A percentile compares a stretch with the other conserved stretches of the same genome.
Conservation (phyloP, 2,329 filamentous ascomycete genomes). For the Hypoxylon sp. region DNA sequence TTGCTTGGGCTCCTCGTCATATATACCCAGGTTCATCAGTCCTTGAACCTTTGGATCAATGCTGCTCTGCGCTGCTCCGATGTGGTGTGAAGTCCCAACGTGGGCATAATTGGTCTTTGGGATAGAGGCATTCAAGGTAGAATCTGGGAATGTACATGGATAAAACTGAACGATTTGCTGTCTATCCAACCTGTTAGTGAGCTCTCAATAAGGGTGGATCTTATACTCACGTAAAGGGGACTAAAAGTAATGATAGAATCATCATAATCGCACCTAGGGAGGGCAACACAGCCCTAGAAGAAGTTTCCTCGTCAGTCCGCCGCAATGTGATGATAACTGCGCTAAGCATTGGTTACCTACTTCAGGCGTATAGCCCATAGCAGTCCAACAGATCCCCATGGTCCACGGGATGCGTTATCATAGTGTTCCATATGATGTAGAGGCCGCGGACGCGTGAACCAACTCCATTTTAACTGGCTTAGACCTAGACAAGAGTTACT, state of each 20-base stretch:
- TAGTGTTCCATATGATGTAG: slow-evolving; percentile 30
- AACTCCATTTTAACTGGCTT: slow-evolving; percentile 33
- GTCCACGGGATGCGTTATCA: slow-evolving; percentile 31
- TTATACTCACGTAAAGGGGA: slow-evolving; percentile 28
- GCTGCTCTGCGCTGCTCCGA: slow-evolving; percentile 2
- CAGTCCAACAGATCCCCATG: slow-evolving; percentile 25
- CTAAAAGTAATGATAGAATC: slow-evolving; percentile 27
- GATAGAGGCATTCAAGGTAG: slow-evolving; percentile 20
- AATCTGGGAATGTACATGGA: slow-evolving; percentile 20
- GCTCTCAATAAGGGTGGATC: not conserved
- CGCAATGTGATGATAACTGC: not conserved
- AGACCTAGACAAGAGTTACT: slow-evolving; percentile 11
- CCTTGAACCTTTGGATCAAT: slow-evolving; percentile 13
- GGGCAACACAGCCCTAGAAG: slow-evolving; percentile 21
- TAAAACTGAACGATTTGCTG: slow-evolving; percentile 31
- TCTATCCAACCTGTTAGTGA: slow-evolving; percentile 2
- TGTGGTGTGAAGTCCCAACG: slow-evolving; percentile 17
- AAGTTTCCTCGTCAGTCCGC: not conserved
- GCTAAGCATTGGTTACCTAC: slow-evolving; percentile 4
- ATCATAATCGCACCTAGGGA: slow-evolving; percentile 25
- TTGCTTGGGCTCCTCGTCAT: slow-evolving; percentile 14
- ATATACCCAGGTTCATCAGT: slow-evolving; percentile 27
- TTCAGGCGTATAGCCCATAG: slow-evolving; percentile 25
- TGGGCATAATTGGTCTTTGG: slow-evolving; percentile 23
- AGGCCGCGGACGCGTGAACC: slow-evolving; percentile 28